Evolutionary conservation across 495 filamentous ascomycete genomes (phyloP).

Genomic region (Tuber borchii): DNA sequence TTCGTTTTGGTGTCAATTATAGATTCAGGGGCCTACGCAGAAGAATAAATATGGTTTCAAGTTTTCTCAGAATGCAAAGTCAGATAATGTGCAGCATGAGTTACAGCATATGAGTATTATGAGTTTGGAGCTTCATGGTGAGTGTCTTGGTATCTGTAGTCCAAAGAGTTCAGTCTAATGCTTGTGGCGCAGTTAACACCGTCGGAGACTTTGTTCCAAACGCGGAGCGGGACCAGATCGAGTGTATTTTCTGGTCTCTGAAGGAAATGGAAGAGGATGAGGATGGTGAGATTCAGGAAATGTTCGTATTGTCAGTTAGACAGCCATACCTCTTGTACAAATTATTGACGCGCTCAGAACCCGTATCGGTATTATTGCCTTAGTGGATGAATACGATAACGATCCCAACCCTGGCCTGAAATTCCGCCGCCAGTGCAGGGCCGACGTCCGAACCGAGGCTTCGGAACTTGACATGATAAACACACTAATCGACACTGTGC

Average conservation of each 20-base stretch:
- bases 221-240: constrained; percentile 84
- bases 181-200: constrained; percentile 58
- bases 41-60: constrained; percentile 77
- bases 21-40: constrained; percentile 86
- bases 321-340: background rate
- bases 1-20: constrained; percentile 37
- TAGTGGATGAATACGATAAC: constrained; percentile 53
- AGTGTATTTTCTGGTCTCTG: constrained; percentile 83
- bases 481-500: constrained; percentile 76
- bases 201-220: constrained; percentile 72
- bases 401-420: constrained; percentile 41
- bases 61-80: constrained; percentile 70
- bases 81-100: constrained; percentile 73
- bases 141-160: background rate
- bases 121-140: constrained; percentile 80
- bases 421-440: constrained; percentile 50
- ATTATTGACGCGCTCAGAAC: constrained; percentile 40
- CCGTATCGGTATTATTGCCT: constrained; percentile 60
- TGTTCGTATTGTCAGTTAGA: constrained; percentile 9
- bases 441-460: constrained; percentile 64
- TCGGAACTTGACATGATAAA: constrained; percentile 80
- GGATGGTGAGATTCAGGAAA: constrained; percentile 50
- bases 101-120: constrained; percentile 93
- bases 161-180: constrained; percentile 6
- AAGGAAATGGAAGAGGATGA: constrained; percentile 60